These are phyloP conservation scores for Phaffia tasmanica DNA, from an alignment of 768 basidiomycete species.

Conservation along the genomic window DNA sequence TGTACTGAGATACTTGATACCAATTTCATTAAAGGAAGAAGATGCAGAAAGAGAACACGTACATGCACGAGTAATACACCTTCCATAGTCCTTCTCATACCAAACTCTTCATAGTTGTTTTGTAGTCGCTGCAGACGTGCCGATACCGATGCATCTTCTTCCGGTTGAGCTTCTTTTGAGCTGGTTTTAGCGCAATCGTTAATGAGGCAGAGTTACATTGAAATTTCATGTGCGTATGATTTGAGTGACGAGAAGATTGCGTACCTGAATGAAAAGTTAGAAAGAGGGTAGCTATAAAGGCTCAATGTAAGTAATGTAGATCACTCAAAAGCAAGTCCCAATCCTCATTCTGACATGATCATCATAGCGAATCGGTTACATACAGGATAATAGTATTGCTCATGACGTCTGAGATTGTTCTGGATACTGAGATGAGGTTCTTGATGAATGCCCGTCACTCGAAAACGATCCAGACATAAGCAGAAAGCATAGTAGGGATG, in stretches of 20 bases:
- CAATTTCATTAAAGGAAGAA: neutral
- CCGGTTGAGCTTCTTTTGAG: constrained; percentile 90
- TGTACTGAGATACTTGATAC: neutral
- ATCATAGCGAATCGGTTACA: neutral
- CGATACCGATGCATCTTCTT: constrained; percentile 92
- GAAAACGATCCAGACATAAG: too few species aligned
- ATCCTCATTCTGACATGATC: neutral
- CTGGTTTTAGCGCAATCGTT: constrained; percentile 47
- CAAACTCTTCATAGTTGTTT: constrained; percentile 93
- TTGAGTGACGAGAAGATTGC: constrained; percentile 21
- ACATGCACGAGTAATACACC: constrained; percentile 36
- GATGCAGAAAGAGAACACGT: constrained; percentile 20
- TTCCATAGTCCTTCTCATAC: constrained; percentile 91
- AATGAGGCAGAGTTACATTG: neutral
- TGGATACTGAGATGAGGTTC: too few species aligned
- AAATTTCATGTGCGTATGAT: neutral
- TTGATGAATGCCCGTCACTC: too few species aligned
- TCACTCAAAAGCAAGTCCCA: too few species aligned
- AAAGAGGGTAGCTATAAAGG: constrained; percentile 51
- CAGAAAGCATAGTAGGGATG: too few species aligned
- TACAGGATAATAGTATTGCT: constrained; percentile 11
- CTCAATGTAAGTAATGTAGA: neutral
- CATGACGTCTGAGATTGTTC: neutral
- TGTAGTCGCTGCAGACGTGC: constrained; percentile 87
- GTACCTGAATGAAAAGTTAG: constrained; percentile 86